Conservation (phyloP, 2,329 filamentous ascomycete genomes). For the Xylaria sp. region DNA sequence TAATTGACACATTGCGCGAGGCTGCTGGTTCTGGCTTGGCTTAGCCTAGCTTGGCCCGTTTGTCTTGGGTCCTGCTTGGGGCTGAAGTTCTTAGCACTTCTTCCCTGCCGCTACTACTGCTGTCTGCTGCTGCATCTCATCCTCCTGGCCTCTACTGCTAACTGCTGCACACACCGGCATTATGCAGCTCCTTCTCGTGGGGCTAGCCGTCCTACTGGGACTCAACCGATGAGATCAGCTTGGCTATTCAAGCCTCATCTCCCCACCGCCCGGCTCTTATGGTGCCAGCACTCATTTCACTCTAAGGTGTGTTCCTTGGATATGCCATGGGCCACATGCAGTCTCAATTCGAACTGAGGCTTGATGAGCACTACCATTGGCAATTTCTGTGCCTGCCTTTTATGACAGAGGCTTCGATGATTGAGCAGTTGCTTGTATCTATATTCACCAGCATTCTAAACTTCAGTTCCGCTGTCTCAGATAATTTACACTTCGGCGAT, state of each 20-base stretch:
- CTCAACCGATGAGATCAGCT: slow-evolving; percentile 11
- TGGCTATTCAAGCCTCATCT: slow-evolving; percentile 18
- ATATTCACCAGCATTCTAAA: slow-evolving; percentile 27
- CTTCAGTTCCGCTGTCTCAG: slow-evolving; percentile 23
- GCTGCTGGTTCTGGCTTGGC: slow-evolving; percentile 22
- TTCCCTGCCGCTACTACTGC: slow-evolving; percentile 10
- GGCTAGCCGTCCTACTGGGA: slow-evolving; percentile 8
- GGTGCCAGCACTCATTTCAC: neutral
- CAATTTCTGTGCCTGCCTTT: slow-evolving; percentile 7
- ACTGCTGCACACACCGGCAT: slow-evolving; percentile 26
- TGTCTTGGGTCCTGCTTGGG: slow-evolving; percentile 11
- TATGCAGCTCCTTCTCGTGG: slow-evolving; percentile 34
- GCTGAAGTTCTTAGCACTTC: slow-evolving; percentile 21
- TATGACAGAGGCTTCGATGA: slow-evolving; percentile 7
- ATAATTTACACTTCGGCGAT: slow-evolving; percentile 34
- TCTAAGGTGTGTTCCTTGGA: neutral
- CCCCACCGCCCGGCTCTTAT: slow-evolving; percentile 8
- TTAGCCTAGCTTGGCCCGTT: slow-evolving; percentile 19
- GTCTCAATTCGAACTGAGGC: neutral
- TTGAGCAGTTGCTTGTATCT: slow-evolving; percentile 5
- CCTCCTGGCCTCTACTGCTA: neutral
- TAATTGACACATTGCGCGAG: slow-evolving; percentile 23
- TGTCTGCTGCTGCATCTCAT: slow-evolving; percentile 3
- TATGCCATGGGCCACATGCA: neutral
- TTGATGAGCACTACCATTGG: neutral